These are phyloP conservation scores for Noccaea bulbosa DNA, from an alignment of 345 rosid species.

Conservation along the genomic window DNA sequence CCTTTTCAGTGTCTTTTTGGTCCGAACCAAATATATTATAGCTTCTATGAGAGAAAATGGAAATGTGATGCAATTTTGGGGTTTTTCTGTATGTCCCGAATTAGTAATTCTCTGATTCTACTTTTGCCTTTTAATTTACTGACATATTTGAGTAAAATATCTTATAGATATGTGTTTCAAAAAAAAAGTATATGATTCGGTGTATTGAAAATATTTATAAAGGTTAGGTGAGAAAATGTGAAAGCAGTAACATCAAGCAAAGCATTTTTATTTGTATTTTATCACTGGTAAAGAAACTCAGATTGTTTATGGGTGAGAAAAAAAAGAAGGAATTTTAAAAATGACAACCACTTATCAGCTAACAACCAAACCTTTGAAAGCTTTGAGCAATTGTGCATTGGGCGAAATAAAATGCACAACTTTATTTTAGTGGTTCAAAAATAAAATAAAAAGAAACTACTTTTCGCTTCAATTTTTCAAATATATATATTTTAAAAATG, in stretches of 20 bases:
- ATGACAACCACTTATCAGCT: conserved; percentile 32
- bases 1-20: conserved; percentile 1
- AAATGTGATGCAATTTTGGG: conserved; percentile 26
- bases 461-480: neutral
- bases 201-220: neutral
- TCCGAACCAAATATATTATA: neutral
- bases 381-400: neutral
- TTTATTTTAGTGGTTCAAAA: neutral
- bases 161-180: neutral
- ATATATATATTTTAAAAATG: neutral
- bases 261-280: conserved; percentile 13
- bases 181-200: too few species aligned
- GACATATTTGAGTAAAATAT: conserved; percentile 10
- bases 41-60: conserved; percentile 3
- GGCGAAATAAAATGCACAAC: neutral
- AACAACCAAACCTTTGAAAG: conserved; percentile 22
- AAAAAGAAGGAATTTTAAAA: neutral
- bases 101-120: conserved; percentile 28
- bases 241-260: conserved; percentile 6
- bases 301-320: conserved; percentile 9
- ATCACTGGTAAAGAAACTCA: neutral
- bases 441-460: neutral
- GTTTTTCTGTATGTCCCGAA: conserved; percentile 28
- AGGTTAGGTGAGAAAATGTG: neutral
- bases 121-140: conserved; percentile 26